phyloP scores from a whole-genome alignment of 2,329 filamentous ascomycete species.

The Westerdykella ornata region DNA sequence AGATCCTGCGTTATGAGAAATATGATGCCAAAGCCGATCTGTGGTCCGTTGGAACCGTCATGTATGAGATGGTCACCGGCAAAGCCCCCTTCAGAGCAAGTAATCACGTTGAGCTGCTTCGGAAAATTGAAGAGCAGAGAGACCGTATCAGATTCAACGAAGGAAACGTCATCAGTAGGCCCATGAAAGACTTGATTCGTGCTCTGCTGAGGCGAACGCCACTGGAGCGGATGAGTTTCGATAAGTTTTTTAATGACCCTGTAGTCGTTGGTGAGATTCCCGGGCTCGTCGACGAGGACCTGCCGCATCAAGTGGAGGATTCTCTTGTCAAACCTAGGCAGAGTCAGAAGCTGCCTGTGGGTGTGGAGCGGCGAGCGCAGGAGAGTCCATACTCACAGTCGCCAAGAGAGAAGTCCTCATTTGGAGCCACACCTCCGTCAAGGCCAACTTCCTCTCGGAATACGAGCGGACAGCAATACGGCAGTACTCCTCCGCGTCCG shows the following conservation, averaged over 20 bases:
- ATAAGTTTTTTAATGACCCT: conserved; percentile 71
- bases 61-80: conserved; percentile 92
- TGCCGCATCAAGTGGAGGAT: conserved; percentile 37
- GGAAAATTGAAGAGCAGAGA: conserved; percentile 83
- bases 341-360: conserved; percentile 23
- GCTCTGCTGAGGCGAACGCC: conserved; percentile 78
- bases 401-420: conserved; percentile 23
- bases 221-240: conserved; percentile 76
- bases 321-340: conserved; percentile 19
- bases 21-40: conserved; percentile 96
- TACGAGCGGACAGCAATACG: conserved; percentile 20
- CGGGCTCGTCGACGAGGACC: conserved; percentile 70
- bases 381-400: conserved; percentile 30
- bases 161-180: conserved; percentile 62
- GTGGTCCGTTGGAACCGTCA: conserved; percentile 93
- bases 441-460: conserved; percentile 27
- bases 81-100: conserved; percentile 83
- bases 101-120: conserved; percentile 89
- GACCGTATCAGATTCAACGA: conserved; percentile 78
- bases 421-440: conserved; percentile 29
- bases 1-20: conserved; percentile 93
- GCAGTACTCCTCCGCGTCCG: conserved; percentile 21
- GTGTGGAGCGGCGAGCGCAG: conserved; percentile 21
- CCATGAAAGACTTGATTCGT: conserved; percentile 75
- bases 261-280: conserved; percentile 72